Conservation (phyloP, 495 filamentous ascomycete species). For the Hyaloscypha variabilis region DNA sequence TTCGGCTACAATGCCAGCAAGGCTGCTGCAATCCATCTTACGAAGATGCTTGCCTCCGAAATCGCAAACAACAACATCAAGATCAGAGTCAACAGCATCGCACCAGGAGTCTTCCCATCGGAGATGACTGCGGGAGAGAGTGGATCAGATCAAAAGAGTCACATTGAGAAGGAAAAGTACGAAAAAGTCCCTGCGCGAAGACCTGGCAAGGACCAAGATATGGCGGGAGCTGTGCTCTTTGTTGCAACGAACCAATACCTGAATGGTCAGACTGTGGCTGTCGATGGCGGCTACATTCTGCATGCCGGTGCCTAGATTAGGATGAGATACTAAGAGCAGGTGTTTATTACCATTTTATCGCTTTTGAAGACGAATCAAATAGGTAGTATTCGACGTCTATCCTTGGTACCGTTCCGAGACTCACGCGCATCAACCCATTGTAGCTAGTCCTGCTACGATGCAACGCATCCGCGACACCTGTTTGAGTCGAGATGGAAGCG, state of each 20-base stretch:
- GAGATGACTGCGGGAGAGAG: slow-evolving; percentile 56
- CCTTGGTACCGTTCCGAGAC: neutral
- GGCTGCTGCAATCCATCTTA: slow-evolving; percentile 52
- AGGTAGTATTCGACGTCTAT: too few relatives aligned
- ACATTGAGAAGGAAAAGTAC: slow-evolving; percentile 36
- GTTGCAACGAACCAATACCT: slow-evolving; percentile 54
- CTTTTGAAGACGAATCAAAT: too few relatives aligned
- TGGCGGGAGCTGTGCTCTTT: slow-evolving; percentile 55
- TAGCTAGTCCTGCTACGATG: neutral
- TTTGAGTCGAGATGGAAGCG: too few relatives aligned
- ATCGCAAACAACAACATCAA: slow-evolving; percentile 37
- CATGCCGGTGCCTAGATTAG: slow-evolving; percentile 7
- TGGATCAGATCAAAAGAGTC: slow-evolving; percentile 48
- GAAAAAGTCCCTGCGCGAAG: slow-evolving; percentile 44
- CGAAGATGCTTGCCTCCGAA: slow-evolving; percentile 48
- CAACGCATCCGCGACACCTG: too few relatives aligned
- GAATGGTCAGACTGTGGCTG: slow-evolving; percentile 52
- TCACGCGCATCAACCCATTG: neutral
- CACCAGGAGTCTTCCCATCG: slow-evolving; percentile 43
- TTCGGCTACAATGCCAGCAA: slow-evolving; percentile 52
- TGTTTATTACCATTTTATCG: too few relatives aligned
- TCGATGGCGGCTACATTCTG: slow-evolving; percentile 47
- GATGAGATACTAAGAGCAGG: too few relatives aligned
- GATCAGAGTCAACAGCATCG: slow-evolving; percentile 45
- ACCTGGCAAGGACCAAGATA: slow-evolving; percentile 53